phyloP scores from a whole-genome alignment of 2,329 filamentous ascomycete species.

The Aspergillus sp. region DNA sequence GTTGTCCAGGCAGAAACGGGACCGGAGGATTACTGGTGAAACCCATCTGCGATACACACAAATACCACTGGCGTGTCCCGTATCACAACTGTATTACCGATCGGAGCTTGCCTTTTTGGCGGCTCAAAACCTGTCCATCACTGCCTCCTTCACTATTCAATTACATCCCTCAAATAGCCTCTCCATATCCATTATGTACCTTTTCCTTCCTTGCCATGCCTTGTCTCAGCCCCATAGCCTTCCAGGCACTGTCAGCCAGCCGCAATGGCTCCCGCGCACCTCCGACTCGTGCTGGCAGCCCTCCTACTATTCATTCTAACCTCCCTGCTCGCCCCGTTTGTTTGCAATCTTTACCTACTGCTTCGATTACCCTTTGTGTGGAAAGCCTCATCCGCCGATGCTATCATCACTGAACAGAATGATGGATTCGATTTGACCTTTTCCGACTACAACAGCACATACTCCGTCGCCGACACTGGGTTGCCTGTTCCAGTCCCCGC shows the following conservation, averaged over 20 bases:
- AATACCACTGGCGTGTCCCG: too few relatives aligned
- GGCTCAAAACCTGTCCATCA: background rate
- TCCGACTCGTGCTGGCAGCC: background rate
- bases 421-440: conserved; percentile 15
- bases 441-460: background rate
- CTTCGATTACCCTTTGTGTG: conserved; percentile 15
- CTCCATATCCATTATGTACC: background rate
- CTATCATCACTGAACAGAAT: conserved; percentile 4
- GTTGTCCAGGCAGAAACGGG: too few relatives aligned
- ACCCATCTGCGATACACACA: too few relatives aligned
- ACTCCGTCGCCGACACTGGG: background rate
- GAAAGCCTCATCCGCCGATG: background rate
- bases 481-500: background rate
- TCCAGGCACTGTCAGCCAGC: background rate
- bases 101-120: too few relatives aligned
- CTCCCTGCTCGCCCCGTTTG: background rate
- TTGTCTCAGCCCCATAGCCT: background rate
- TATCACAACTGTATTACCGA: too few relatives aligned
- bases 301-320: background rate
- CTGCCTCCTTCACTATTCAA: background rate
- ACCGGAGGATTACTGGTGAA: too few relatives aligned
- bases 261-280: background rate
- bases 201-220: background rate
- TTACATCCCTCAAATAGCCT: background rate
- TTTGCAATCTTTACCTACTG: conserved; percentile 1